phyloP scores from a whole-genome alignment of 2,329 filamentous ascomycete genomes.

The Apiospora aurea region DNA sequence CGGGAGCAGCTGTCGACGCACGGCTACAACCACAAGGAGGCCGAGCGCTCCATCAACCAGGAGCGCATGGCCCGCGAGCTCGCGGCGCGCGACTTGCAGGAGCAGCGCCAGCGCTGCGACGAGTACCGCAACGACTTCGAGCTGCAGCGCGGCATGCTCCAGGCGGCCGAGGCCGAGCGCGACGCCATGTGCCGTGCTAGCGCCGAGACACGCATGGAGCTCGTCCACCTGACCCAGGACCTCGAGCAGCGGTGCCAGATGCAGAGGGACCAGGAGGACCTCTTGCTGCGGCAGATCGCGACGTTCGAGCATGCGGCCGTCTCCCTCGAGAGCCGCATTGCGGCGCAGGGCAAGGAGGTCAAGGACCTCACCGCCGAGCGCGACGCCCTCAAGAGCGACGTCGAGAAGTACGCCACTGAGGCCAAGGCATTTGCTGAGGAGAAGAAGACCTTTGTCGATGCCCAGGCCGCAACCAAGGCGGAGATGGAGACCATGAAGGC shows the following conservation, averaged over 20 bases:
- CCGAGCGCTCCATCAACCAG: constrained; percentile 38
- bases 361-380: constrained; percentile 36
- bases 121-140: constrained; percentile 46
- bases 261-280: constrained; percentile 37
- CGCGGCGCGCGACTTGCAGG: constrained; percentile 42
- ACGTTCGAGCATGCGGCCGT: constrained; percentile 34
- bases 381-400: constrained; percentile 32
- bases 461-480: constrained; percentile 26
- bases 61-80: constrained; percentile 44
- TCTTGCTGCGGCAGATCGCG: constrained; percentile 36
- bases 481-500: constrained; percentile 39
- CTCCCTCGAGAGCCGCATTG: constrained; percentile 37
- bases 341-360: constrained; percentile 38
- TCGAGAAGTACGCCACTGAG: constrained; percentile 34
- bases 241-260: constrained; percentile 34
- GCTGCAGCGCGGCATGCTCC: constrained; percentile 39
- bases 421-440: constrained; percentile 28
- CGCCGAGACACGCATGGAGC: constrained; percentile 37
- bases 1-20: constrained; percentile 40
- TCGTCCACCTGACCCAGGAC: constrained; percentile 36
- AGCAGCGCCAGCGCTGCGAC: constrained; percentile 45
- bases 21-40: constrained; percentile 40
- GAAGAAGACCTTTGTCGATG: constrained; percentile 28
- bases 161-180: constrained; percentile 44
- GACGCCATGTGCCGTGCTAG: constrained; percentile 40